Base-by-base conservation (phyloP, 1,139 yeast species). In the Magnusiomyces suaveolens region DNA sequence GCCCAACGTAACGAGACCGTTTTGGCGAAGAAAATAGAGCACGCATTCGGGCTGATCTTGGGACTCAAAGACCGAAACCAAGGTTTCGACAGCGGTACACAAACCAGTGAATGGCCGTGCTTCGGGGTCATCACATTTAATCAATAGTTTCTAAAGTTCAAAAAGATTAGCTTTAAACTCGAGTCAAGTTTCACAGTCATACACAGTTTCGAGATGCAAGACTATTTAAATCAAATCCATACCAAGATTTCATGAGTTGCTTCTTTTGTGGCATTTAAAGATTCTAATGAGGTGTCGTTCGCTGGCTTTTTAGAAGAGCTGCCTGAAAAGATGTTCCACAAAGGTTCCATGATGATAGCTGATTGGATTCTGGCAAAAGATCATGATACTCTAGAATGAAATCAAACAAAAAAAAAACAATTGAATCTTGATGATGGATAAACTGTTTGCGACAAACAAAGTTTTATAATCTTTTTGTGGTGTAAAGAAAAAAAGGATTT, bases 11-110 rank as follows among this genome's bases (percentile, higher is more conserved):
- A 51, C 46, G 16, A 60, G 52, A 26, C 59, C 60, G 25, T 54
- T 53, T 46, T 60, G 57, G 10, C 55, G 53, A 10, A 62, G 51
- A 53, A 62, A 62, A 51, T 58, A 62, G 8, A 50, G 29, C 62
- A 59, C 4, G 58, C 57, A 39, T 52, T 46, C 10, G 51, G 47
- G 14, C 16, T 41, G 14, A 46, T 53, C 52, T 32, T 60, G 62
- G 23, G 51, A 52, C 23, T 50, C 48, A 43, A 59, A 55, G 1
- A 60, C 47, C 18, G 36, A 48, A 21, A 24, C 41, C 36, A 54
- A 50, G 6, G 38, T 48, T n/a, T 26, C 41, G 39, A 53, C 8
- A 2, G 56, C 52, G 20, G 43, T 50, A 16, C 10, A 32, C 24
- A 16, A 41, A 18, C 25, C n/a, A 32, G n/a, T 33, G 25, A 18